Conservation (phyloP, 495 filamentous ascomycete genomes). For the Rhypophila decipiens region DNA sequence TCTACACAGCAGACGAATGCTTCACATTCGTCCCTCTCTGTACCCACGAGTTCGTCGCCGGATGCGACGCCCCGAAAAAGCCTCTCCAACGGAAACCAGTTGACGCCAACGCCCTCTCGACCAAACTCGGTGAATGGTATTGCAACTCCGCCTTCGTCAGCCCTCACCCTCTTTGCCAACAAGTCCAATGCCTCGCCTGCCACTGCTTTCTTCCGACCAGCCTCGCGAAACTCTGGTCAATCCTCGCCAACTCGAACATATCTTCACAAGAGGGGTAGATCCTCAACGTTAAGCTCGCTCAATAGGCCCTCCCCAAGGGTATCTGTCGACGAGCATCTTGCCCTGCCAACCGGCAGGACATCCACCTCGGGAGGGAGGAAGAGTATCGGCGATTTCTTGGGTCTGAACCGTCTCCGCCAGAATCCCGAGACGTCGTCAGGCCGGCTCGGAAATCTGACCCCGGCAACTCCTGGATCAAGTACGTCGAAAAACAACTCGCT, state of each 20-base stretch:
- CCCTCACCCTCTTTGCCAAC: constrained; percentile 18
- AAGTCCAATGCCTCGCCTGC: constrained; percentile 40
- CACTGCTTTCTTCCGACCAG: constrained; percentile 53
- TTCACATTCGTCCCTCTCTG: constrained; percentile 25
- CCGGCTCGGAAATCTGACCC: constrained; percentile 57
- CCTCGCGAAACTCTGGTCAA: constrained; percentile 60
- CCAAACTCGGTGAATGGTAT: constrained; percentile 41
- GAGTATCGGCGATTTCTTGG: constrained; percentile 85
- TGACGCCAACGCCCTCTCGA: constrained; percentile 43
- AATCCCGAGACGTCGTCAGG: constrained; percentile 54
- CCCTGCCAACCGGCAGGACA: constrained; percentile 54
- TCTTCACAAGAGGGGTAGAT: constrained; percentile 59
- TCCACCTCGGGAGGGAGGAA: constrained; percentile 82
- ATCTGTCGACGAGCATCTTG: constrained; percentile 52
- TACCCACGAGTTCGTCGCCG: constrained; percentile 17
- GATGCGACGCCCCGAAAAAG: constrained; percentile 11
- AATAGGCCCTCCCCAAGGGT: constrained; percentile 41
- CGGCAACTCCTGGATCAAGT: constrained; percentile 57
- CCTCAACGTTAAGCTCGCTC: constrained; percentile 83
- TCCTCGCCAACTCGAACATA: constrained; percentile 62
- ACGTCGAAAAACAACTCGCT: constrained; percentile 69
- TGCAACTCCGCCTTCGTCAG: constrained; percentile 29
- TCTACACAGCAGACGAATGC: constrained; percentile 21
- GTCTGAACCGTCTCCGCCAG: constrained; percentile 66
- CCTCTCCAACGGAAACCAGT: constrained; percentile 16